Base-by-base conservation (phyloP, 2,329 filamentous ascomycete species). In the Parasarocladium wereldwijsianum region DNA sequence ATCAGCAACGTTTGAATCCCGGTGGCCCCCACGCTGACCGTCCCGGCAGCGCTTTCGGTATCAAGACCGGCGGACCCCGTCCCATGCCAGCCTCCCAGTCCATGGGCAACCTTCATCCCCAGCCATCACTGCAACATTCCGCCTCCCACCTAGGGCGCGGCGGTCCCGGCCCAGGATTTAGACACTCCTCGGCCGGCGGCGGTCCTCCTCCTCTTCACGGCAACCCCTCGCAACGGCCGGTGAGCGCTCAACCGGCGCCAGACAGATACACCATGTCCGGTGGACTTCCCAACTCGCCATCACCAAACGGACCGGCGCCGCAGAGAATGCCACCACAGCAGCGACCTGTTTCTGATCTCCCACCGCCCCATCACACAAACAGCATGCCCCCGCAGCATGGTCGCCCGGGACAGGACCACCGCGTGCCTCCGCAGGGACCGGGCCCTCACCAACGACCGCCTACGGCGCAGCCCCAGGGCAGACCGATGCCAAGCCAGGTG, bases 21-120 rank as follows among this genome's bases (percentile, higher is more conserved):
- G 28, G 28, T 3, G 61, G 59, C 4, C 60, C 60, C 0, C 51
- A 51, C 17, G 57, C 64, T 4, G 62, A 66, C 35, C 60, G 61
- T 3, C 60, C 66, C 2, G 50, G 54, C 31, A 62, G 63, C 38
- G 58, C 66, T 1, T 71, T 70, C 41, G 64, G 66, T 21, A 69
- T 64, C 41, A 65, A 62, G 39, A 65, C 59, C 45, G 41, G 44
- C 42, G 24, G 41, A 11, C 31, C 23, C 15, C 20, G 31, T 16
- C 31, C 31, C 12, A 32, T 32, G 18, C 31, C 31, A 8, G 13
- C 11, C 18, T 58, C 61, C 3, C 55, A 64, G 28, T 61, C 62
- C 3, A 53, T 54, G 32, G 56, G 58, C 13, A 64, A 60, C 40
- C 50, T 68, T 30, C 54, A 63, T 19, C 55, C 57, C 11, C 48